These are phyloP conservation scores for Wickerhamiella hasegawae DNA, from an alignment of 805 yeast species.

Conservation along the genomic window DNA sequence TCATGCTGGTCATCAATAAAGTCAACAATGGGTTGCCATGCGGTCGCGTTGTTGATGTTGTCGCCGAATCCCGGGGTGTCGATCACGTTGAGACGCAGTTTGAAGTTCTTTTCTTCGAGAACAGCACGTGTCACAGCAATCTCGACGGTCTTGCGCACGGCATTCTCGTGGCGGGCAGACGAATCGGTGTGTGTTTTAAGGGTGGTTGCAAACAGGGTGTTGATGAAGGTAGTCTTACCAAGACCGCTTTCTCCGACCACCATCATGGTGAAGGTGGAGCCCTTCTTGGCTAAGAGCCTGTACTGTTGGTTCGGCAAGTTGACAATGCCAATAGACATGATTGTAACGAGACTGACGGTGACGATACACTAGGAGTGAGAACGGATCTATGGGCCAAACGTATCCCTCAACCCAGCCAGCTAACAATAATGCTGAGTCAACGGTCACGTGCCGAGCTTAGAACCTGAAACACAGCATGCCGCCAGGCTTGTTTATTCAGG, in stretches of 20 bases:
- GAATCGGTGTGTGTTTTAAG: constrained; percentile 28
- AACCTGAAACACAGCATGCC: too few relatives aligned
- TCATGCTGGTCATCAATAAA: constrained; percentile 71
- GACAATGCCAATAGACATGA: constrained; percentile 15
- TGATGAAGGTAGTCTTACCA: constrained; percentile 49
- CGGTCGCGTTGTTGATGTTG: constrained; percentile 42
- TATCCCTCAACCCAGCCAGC: too few relatives aligned
- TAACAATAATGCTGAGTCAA: too few relatives aligned
- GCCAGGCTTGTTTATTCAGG: too few relatives aligned
- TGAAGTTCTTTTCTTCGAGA: constrained; percentile 44
- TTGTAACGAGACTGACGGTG: too few relatives aligned
- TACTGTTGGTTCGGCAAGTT: constrained; percentile 22
- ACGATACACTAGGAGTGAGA: too few relatives aligned
- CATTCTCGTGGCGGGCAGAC: constrained; percentile 23
- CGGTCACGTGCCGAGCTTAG: too few relatives aligned
- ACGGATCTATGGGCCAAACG: too few relatives aligned
- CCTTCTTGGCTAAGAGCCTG: constrained; percentile 27
- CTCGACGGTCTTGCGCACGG: constrained; percentile 26
- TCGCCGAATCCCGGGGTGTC: constrained; percentile 75
- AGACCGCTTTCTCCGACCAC: constrained; percentile 77
- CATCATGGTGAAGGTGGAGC: constrained; percentile 66
- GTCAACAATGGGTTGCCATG: constrained; percentile 54
- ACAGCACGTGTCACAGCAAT: constrained; percentile 29
- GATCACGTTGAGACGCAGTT: constrained; percentile 42
- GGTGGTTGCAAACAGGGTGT: constrained; percentile 54